phyloP scores from a whole-genome alignment of 2,329 filamentous ascomycete genomes.

The Alternaria sp. region DNA sequence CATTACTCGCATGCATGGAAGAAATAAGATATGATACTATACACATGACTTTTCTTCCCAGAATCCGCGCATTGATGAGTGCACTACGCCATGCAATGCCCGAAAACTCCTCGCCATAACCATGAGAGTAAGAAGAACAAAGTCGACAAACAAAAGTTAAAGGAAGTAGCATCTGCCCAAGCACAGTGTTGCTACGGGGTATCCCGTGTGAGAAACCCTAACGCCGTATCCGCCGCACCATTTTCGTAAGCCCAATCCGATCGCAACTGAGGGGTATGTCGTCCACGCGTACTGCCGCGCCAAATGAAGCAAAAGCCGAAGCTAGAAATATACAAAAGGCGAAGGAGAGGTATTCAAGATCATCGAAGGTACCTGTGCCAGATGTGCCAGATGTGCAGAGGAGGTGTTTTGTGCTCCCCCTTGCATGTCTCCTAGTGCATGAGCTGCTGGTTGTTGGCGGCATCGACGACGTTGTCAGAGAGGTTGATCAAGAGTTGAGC shows the following conservation, averaged over 20 bases:
- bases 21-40: conserved; percentile 26
- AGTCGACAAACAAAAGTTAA: conserved; percentile 26
- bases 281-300: conserved; percentile 23
- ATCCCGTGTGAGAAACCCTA: conserved; percentile 35
- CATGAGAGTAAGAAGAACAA: conserved; percentile 26
- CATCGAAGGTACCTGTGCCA: conserved; percentile 6
- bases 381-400: not conserved
- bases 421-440: conserved; percentile 34
- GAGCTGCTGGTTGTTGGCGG: conserved; percentile 45
- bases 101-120: conserved; percentile 36
- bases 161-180: conserved; percentile 22
- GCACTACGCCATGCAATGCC: conserved; percentile 36
- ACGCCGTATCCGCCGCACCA: conserved; percentile 31
- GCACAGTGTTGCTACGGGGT: conserved; percentile 33
- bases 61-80: conserved; percentile 18
- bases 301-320: conserved; percentile 32
- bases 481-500: conserved; percentile 97
- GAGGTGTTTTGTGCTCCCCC: not conserved
- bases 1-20: conserved; percentile 8
- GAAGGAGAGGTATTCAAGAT: conserved; percentile 8
- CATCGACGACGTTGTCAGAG: conserved; percentile 79
- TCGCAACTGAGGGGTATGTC: conserved; percentile 27
- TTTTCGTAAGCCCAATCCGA: conserved; percentile 23
- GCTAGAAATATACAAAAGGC: conserved; percentile 31
- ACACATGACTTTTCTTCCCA: conserved; percentile 31